phyloP scores from a whole-genome alignment of 2,329 filamentous ascomycete genomes.

The Aspergillus sp. region DNA sequence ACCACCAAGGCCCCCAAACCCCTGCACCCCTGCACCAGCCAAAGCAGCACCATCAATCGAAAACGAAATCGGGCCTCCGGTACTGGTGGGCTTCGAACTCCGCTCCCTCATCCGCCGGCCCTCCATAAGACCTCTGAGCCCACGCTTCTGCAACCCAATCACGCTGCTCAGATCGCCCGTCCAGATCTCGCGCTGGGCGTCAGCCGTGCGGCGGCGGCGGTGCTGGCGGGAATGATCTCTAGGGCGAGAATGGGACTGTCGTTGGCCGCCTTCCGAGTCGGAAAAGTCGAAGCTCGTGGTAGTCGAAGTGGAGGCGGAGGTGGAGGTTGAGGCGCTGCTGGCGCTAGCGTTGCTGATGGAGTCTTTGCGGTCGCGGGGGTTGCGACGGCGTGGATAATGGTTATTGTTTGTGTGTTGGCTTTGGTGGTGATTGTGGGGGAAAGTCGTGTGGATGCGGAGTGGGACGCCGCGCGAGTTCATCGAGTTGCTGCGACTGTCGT shows the following conservation, averaged over 20 bases:
- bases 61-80: conserved; percentile 5
- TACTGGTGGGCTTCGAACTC: conserved; percentile 32
- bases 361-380: conserved; percentile 28
- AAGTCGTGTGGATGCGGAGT: conserved; percentile 35
- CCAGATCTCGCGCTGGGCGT: conserved; percentile 61
- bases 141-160: conserved; percentile 90
- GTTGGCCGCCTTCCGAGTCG: conserved; percentile 25
- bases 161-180: conserved; percentile 66
- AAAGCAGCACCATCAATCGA: not conserved
- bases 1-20: no score
- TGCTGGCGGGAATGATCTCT: not conserved
- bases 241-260: conserved; percentile 29
- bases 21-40: not conserved
- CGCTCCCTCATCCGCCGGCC: conserved; percentile 76
- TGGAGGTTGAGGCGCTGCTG: not conserved
- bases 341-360: conserved; percentile 30
- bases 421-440: conserved; percentile 15
- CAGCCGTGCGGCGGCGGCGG: conserved; percentile 34
- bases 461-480: conserved; percentile 24
- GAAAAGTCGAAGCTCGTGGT: conserved; percentile 32
- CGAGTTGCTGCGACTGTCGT: conserved; percentile 15
- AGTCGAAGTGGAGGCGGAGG: conserved; percentile 31
- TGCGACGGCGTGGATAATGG: conserved; percentile 4
- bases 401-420: not conserved
- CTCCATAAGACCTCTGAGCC: conserved; percentile 88